Evolutionary conservation across 768 basidiomycete species (phyloP), one percentile per base, ranked within the genome.

Genomic region (Amylocystis lapponica): DNA sequence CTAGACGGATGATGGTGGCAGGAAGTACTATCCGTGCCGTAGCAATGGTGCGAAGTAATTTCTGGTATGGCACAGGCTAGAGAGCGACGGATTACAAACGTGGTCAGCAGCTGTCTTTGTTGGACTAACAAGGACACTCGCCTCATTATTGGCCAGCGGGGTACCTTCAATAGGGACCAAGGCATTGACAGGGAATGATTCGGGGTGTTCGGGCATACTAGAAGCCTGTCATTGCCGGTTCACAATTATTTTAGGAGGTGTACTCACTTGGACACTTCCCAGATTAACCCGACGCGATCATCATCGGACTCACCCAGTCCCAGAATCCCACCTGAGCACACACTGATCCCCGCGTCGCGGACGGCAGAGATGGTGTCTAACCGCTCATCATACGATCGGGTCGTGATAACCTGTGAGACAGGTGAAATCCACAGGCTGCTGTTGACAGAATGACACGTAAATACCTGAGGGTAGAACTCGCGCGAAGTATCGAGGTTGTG

Each of bases 401-500:
- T 90, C 2, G 93, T 95, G 63, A 98, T 96, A 33, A 98, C 94
- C 89, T 94, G 54, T 33, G 53, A 26, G 41, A 14, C 34, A 42
- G 39, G 4, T 14, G 41, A 19, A 11, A 4, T 33, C 41, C 21
- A 46, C 30, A 49, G 31, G 23, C 17, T 12, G 16, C 14, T 6
- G 22, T 36, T 23, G n/a, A 39, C 17, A 39, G 14, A 30, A 3
- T 22, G 20, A 47, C 49, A 23, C 26, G 48, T 22, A 5, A 36
- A 42, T 25, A 88, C 92, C 69, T 86, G 71, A 16, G 95, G 95
- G 62, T 98, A 98, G 66, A 84, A 93, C 66, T 98, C 95, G 49
- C 95, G 78, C 25, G 94, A 97, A 0, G 95, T 99, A 64, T 99
- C 95, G 42, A 99, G 78, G 64, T 99, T 99, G 63, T 99, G 95